These are phyloP conservation scores for Populus alba DNA, from an alignment of 345 rosid genomes.

Conservation along the genomic window DNA sequence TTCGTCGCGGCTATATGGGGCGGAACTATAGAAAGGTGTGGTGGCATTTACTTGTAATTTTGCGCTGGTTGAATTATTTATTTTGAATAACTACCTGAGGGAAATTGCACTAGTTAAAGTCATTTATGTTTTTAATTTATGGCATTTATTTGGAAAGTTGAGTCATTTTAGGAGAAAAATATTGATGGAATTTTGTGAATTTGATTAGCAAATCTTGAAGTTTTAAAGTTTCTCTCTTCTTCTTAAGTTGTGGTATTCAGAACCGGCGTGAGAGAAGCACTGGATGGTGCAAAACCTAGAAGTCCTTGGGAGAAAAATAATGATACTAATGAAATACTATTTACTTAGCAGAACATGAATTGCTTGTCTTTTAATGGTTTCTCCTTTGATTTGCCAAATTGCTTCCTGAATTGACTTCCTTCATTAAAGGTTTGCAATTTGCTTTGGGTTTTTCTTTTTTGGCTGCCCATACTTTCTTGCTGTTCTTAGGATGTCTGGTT, in stretches of 20 bases:
- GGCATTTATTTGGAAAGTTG: no score
- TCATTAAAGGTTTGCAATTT: neutral
- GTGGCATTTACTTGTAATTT: neutral
- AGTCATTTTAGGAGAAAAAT: neutral
- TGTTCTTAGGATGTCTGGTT: neutral
- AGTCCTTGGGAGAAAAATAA: neutral
- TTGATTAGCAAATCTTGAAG: neutral
- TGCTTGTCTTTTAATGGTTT: neutral
- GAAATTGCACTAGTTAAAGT: neutral
- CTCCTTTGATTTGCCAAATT: neutral
- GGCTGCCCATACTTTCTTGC: neutral
- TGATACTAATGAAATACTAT: neutral
- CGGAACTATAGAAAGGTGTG: neutral
- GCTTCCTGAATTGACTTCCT: neutral
- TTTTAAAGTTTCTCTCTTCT: neutral
- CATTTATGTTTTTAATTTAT: neutral
- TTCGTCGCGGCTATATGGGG: neutral
- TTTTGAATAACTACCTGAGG: neutral
- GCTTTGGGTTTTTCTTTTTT: neutral
- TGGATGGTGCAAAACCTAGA: neutral
- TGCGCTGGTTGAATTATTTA: neutral
- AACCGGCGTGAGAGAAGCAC: neutral
- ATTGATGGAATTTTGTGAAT: neutral
- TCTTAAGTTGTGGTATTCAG: neutral
- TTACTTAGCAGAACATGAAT: neutral